Evolutionary conservation across 192 early-diverging fungal genomes (phyloP).

Genomic region (Gaertneriomyces sp.): DNA sequence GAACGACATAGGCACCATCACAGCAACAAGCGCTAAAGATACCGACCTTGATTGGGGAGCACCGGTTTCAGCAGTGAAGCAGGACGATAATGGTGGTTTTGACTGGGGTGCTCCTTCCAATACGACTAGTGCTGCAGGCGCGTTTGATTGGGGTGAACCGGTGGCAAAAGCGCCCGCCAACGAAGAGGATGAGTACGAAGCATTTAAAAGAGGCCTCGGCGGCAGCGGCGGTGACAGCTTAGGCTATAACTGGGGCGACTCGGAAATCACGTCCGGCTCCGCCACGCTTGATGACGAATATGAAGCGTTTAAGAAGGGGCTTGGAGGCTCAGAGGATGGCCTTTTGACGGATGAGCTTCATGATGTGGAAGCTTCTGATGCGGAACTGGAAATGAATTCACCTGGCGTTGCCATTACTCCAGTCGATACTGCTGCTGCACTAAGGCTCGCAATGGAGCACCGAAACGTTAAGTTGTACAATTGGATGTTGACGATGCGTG

Average conservation of each 20-base stretch:
- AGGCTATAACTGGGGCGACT: constrained; percentile 4
- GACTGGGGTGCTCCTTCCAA: constrained; percentile 30
- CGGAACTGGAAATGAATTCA: background rate
- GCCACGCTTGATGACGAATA: constrained; percentile 14
- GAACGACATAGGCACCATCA: no score
- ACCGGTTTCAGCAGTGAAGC: constrained; percentile 22
- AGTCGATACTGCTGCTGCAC: background rate
- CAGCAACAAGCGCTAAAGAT: constrained; percentile 5
- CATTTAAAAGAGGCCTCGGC: constrained; percentile 40
- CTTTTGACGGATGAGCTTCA: background rate
- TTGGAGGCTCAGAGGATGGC: constrained; percentile 17
- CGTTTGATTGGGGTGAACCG: constrained; percentile 48
- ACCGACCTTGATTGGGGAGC: constrained; percentile 36
- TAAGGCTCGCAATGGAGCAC: constrained; percentile 13
- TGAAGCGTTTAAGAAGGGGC: constrained; percentile 13
- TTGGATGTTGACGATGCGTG: constrained; percentile 55
- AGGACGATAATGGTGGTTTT: background rate
- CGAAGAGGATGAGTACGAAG: constrained; percentile 45
- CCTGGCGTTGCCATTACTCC: background rate
- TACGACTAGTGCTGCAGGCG: constrained; percentile 6
- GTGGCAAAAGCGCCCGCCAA: constrained; percentile 3
- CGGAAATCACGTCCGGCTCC: background rate
- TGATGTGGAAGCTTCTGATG: background rate
- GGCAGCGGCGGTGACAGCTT: constrained; percentile 3
- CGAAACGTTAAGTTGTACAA: constrained; percentile 52